These are phyloP conservation scores for Scedosporium apiospermum DNA, from an alignment of 2,329 filamentous ascomycete genomes.

Conservation along the genomic window DNA sequence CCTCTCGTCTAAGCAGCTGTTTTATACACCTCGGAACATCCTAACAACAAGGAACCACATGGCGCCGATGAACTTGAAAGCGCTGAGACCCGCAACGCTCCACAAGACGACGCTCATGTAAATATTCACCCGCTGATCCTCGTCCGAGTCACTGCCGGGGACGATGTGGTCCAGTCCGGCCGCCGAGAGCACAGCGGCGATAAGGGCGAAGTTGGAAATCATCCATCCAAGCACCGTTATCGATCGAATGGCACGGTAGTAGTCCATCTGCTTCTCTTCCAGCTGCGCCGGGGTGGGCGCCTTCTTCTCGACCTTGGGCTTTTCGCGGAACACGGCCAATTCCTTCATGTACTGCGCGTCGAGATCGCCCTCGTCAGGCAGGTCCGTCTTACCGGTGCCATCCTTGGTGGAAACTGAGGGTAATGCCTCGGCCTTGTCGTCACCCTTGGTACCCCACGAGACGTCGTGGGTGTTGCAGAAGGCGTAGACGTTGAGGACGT, in stretches of 20 bases:
- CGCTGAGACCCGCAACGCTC: constrained; percentile 75
- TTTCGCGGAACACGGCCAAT: constrained; percentile 61
- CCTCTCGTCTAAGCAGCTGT: neutral
- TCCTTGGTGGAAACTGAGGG: constrained; percentile 84
- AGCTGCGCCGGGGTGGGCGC: constrained; percentile 42
- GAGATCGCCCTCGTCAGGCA: constrained; percentile 89
- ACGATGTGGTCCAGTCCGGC: constrained; percentile 68
- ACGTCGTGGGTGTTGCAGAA: constrained; percentile 99
- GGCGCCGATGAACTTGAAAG: constrained; percentile 80
- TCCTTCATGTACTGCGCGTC: constrained; percentile 93
- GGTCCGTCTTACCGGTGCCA: constrained; percentile 82
- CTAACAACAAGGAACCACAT: constrained; percentile 88
- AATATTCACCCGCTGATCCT: constrained; percentile 55
- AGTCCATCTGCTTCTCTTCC: constrained; percentile 87
- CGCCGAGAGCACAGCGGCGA: constrained; percentile 75
- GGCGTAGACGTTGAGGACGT: constrained; percentile 96
- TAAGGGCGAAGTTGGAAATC: constrained; percentile 85
- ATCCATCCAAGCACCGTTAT: constrained; percentile 93
- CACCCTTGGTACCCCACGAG: constrained; percentile 96
- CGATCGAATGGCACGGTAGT: constrained; percentile 92
- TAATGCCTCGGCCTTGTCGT: constrained; percentile 88
- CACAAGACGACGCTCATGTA: constrained; percentile 85
- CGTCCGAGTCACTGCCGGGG: constrained; percentile 25
- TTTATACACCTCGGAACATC: constrained; percentile 65
- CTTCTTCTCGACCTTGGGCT: constrained; percentile 64